Evolutionary conservation across 805 yeast species (phyloP).

Genomic region (Ogataea nonfermentans): DNA sequence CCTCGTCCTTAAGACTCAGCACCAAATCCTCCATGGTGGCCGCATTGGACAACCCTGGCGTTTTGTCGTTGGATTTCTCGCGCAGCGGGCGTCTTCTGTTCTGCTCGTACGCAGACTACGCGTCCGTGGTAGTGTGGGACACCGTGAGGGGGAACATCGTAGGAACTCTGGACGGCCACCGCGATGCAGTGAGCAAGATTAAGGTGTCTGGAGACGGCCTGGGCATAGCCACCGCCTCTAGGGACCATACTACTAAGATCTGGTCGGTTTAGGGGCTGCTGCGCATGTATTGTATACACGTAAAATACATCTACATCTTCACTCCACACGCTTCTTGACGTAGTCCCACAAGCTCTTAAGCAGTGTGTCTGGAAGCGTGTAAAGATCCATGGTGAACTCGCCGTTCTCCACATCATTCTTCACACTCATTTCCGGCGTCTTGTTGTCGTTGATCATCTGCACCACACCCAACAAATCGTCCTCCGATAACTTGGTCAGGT

Average conservation of each 20-base stretch:
- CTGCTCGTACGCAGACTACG: conserved; percentile 68
- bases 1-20: conserved; percentile 23
- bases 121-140: conserved; percentile 77
- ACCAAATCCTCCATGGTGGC: conserved; percentile 30
- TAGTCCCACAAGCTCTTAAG: conserved; percentile 93
- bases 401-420: conserved; percentile 96
- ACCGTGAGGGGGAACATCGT: conserved; percentile 60
- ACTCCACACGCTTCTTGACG: conserved; percentile 64
- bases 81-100: conserved; percentile 71
- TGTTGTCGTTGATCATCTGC: conserved; percentile 96
- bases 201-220: conserved; percentile 69
- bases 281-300: conserved; percentile 13
- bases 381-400: conserved; percentile 94
- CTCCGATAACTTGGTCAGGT: conserved; percentile 81
- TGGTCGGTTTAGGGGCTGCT: conserved; percentile 44
- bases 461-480: conserved; percentile 93
- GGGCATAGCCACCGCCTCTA: conserved; percentile 74
- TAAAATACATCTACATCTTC: conserved; percentile 10
- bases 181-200: conserved; percentile 60
- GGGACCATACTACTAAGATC: conserved; percentile 71
- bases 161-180: conserved; percentile 65
- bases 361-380: conserved; percentile 86
- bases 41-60: conserved; percentile 61
- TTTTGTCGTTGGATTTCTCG: conserved; percentile 70
- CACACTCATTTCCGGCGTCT: conserved; percentile 91